phyloP scores from a whole-genome alignment of 257 asterid species.

The Solanum tarijense region DNA sequence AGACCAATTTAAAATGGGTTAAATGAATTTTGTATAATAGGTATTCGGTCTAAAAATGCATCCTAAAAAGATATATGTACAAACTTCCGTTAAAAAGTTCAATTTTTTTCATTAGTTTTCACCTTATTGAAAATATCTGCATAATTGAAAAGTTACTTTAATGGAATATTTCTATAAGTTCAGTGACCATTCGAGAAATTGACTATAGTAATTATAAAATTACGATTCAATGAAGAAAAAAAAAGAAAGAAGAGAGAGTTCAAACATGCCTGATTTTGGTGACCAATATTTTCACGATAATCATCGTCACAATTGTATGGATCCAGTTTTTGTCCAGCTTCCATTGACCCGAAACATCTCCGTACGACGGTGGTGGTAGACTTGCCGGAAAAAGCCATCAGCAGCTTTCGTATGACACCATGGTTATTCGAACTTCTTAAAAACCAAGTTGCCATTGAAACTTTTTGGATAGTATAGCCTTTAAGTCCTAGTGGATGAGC shows the following conservation, averaged over 20 bases:
- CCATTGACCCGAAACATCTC: slow-evolving; percentile 40
- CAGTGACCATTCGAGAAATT: background rate
- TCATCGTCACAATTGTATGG: slow-evolving; percentile 8
- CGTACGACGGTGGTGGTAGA: slow-evolving; percentile 3
- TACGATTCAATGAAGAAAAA: background rate
- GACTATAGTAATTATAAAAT: background rate
- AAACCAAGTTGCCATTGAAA: slow-evolving; percentile 41
- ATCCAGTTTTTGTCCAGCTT: slow-evolving; percentile 39
- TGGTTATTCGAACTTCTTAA: slow-evolving; percentile 22
- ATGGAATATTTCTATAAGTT: background rate
- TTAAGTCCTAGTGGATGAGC: background rate
- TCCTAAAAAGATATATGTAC: background rate
- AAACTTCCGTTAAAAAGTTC: too few species aligned
- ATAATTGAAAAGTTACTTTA: too few species aligned
- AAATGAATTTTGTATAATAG: background rate
- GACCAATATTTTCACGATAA: slow-evolving; percentile 21
- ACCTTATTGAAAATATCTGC: background rate
- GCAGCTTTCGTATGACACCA: background rate
- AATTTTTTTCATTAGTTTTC: too few species aligned
- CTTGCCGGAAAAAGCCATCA: background rate
- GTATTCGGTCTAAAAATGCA: background rate
- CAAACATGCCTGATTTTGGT: slow-evolving; percentile 34
- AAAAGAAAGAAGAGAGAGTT: background rate
- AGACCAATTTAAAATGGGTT: background rate
- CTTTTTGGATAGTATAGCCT: background rate